phyloP scores from a whole-genome alignment of 805 yeast genomes.

The Candida taoyuanica region DNA sequence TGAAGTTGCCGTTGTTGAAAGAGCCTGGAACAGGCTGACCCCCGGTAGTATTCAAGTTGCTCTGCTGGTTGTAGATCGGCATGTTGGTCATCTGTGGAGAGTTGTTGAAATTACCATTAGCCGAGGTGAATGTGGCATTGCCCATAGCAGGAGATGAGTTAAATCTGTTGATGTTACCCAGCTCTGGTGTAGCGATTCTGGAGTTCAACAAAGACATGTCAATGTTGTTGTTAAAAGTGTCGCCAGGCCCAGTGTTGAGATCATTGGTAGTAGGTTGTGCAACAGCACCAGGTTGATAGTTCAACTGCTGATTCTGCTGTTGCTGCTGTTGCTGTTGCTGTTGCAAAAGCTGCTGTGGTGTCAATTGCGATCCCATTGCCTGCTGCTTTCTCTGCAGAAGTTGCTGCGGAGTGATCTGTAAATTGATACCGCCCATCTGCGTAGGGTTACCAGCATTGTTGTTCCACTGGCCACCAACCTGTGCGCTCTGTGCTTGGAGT shows the following conservation, averaged over 20 bases:
- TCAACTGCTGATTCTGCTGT: slow-evolving; percentile 13
- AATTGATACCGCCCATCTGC: slow-evolving; percentile 12
- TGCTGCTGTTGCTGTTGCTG: slow-evolving; percentile 14
- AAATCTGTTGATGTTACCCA: slow-evolving; percentile 12
- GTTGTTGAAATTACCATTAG: slow-evolving; percentile 8
- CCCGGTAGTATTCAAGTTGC: neutral
- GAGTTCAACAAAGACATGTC: slow-evolving; percentile 15
- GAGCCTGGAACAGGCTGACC: neutral
- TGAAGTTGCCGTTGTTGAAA: neutral
- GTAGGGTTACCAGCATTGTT: slow-evolving; percentile 15
- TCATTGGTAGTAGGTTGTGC: neutral
- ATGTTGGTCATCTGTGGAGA: slow-evolving; percentile 15
- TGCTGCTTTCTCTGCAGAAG: slow-evolving; percentile 21
- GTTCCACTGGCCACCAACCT: slow-evolving; percentile 8
- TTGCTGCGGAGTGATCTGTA: slow-evolving; percentile 28
- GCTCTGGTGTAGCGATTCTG: slow-evolving; percentile 16
- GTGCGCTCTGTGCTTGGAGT: neutral
- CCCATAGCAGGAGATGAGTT: slow-evolving; percentile 16
- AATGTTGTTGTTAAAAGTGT: slow-evolving; percentile 9
- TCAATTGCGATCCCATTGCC: slow-evolving; percentile 16
- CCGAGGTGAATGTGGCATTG: slow-evolving; percentile 9
- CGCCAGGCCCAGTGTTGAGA: slow-evolving; percentile 1
- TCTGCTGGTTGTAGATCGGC: slow-evolving; percentile 5
- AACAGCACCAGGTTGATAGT: slow-evolving; percentile 10
- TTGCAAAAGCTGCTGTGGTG: slow-evolving; percentile 26